These are phyloP conservation scores for Podaxis carcinomalis DNA, from an alignment of 768 basidiomycete species.

Conservation along the genomic window DNA sequence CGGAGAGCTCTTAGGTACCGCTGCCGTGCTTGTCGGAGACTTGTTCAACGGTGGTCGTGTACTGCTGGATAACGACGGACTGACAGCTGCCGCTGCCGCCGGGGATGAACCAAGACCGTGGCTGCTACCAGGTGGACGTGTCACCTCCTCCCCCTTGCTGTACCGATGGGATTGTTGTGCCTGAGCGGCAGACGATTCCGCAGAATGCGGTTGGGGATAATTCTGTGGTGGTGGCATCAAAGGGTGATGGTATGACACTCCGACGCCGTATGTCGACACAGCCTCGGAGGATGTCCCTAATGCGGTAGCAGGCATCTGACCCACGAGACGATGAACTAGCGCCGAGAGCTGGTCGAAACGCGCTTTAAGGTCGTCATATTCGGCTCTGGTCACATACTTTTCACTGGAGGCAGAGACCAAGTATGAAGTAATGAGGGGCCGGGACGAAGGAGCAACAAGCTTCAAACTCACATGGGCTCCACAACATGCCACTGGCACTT, in stretches of 20 bases:
- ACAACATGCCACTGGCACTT: conserved; percentile 83
- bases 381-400: conserved; percentile 74
- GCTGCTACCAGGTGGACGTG: conserved; percentile 14
- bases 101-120: conserved; percentile 21
- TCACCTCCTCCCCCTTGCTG: conserved; percentile 22
- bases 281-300: conserved; percentile 29
- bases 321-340: conserved; percentile 45
- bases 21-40: conserved; percentile 14
- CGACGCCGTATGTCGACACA: conserved; percentile 23
- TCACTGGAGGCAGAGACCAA: conserved; percentile 40
- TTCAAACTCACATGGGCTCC: conserved; percentile 66
- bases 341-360: conserved; percentile 60
- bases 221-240: conserved; percentile 31
- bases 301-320: conserved; percentile 16
- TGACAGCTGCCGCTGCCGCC: conserved; percentile 19
- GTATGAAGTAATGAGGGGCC: conserved; percentile 15
- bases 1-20: conserved; percentile 27
- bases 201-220: conserved; percentile 20
- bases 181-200: conserved; percentile 19
- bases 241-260: conserved; percentile 27
- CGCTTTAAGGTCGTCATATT: conserved; percentile 71
- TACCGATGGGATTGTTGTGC: conserved; percentile 19
- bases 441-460: conserved; percentile 16
- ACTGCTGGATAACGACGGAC: conserved; percentile 15
- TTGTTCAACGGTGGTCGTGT: conserved; percentile 22